A percentile compares a stretch with the other conserved stretches of the same genome.
Evolutionary conservation across 306 rosid genomes (phyloP).

Genomic region (Quercus dentata): DNA sequence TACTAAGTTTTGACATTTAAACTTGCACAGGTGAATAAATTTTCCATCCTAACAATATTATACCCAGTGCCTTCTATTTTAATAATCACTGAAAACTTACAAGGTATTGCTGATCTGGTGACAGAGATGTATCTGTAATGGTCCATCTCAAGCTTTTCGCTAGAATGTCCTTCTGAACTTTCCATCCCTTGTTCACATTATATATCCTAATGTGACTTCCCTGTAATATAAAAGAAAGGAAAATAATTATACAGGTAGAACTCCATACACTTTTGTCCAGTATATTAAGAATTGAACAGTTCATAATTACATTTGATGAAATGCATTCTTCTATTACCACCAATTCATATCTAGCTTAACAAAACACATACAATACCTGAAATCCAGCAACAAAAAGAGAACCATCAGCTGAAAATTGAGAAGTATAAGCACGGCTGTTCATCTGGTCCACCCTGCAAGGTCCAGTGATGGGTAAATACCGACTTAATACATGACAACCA

Average conservation of each 20-base stretch:
- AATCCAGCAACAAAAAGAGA: conserved; percentile 51
- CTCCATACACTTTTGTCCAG: not conserved
- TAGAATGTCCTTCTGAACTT: conserved; percentile 73
- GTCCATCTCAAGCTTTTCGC: conserved; percentile 87
- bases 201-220: conserved; percentile 76
- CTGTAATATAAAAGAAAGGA: conserved; percentile 34
- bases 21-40: not conserved
- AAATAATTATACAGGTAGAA: not conserved
- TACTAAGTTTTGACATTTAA: no score
- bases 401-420: conserved; percentile 60
- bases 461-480: conserved; percentile 51
- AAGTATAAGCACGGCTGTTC: conserved; percentile 52
- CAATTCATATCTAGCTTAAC: conserved; percentile 12
- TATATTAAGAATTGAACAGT: not conserved
- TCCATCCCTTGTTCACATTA: conserved; percentile 83
- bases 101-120: conserved; percentile 70
- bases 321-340: not conserved
- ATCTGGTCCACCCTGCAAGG: conserved; percentile 42
- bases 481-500: conserved; percentile 49
- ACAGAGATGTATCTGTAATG: conserved; percentile 88
- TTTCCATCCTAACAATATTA: not conserved
- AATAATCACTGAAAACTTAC: conserved; percentile 47
- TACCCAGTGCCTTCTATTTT: not conserved
- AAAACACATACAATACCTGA: conserved; percentile 35
- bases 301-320: not conserved